Evolutionary conservation across 768 basidiomycete species (phyloP).

Genomic region (Tephrocybe sp.): DNA sequence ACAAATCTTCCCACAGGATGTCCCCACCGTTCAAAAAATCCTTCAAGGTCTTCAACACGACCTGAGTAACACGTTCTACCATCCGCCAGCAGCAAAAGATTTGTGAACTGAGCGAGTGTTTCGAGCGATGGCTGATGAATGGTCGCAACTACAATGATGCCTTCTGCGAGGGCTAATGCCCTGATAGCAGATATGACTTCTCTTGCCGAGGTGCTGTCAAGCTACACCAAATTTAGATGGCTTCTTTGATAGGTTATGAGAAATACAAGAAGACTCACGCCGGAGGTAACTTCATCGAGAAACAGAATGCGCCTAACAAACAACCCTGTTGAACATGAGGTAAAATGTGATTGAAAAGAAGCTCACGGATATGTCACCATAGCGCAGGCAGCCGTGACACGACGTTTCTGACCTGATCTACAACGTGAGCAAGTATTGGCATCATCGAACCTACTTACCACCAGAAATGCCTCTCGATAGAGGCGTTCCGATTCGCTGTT

Average conservation of each 20-base stretch:
- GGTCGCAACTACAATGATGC: conserved; percentile 59
- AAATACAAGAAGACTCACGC: conserved; percentile 26
- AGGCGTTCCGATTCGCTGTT: conserved; percentile 57
- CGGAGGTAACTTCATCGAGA: conserved; percentile 63
- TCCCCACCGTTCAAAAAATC: conserved; percentile 40
- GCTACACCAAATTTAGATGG: conserved; percentile 28
- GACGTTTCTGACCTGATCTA: conserved; percentile 57
- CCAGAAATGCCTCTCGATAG: conserved; percentile 62
- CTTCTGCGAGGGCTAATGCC: conserved; percentile 42
- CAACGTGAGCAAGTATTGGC: background rate
- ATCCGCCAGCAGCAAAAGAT: conserved; percentile 55
- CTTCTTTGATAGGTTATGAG: background rate
- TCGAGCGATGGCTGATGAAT: conserved; percentile 70
- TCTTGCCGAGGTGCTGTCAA: conserved; percentile 48
- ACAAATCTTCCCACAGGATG: conserved; percentile 36
- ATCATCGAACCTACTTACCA: conserved; percentile 25
- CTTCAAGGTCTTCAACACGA: conserved; percentile 40
- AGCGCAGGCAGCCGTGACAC: conserved; percentile 57
- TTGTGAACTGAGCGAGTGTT: conserved; percentile 60
- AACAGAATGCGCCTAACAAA: conserved; percentile 49
- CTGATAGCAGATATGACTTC: conserved; percentile 45
- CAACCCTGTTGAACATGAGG: background rate
- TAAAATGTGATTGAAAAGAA: background rate
- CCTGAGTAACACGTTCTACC: conserved; percentile 47
- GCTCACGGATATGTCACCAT: conserved; percentile 56